phyloP scores from a whole-genome alignment of 306 rosid genomes.

The Gynostemma pentaphyllum region DNA sequence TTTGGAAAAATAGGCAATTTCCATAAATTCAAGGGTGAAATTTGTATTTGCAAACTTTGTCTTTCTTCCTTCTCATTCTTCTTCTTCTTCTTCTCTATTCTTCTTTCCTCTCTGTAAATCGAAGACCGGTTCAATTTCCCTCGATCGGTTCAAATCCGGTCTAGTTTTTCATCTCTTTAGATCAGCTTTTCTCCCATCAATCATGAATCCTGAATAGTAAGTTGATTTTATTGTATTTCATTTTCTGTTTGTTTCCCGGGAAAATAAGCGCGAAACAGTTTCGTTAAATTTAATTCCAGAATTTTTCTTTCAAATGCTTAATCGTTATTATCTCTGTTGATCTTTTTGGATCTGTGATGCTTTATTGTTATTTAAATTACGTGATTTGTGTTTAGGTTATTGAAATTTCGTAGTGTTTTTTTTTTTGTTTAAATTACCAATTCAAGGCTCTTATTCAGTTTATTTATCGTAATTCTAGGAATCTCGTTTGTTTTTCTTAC shows the following conservation, averaged over 20 bases:
- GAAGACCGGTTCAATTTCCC: background rate
- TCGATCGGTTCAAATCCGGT: slow-evolving; percentile 7
- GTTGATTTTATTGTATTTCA: background rate
- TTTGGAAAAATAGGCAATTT: background rate
- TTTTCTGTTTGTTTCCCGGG: background rate
- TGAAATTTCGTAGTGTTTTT: background rate
- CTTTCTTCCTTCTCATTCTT: background rate
- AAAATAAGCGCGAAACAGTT: background rate
- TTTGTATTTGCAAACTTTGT: background rate
- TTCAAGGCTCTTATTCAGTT: background rate
- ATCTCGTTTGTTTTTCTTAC: background rate
- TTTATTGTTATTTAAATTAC: background rate
- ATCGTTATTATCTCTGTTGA: background rate
- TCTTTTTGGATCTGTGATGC: background rate
- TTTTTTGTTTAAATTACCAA: background rate
- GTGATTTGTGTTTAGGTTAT: background rate
- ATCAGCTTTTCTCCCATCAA: background rate
- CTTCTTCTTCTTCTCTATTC: background rate
- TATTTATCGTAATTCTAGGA: background rate
- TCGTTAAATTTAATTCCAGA: background rate
- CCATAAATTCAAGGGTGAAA: background rate
- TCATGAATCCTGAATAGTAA: slow-evolving; percentile 50
- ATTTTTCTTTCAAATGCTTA: background rate
- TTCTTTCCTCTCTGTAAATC: background rate
- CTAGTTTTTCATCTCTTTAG: background rate